Evolutionary conservation across 2,329 filamentous ascomycete genomes (phyloP).

Genomic region (Talaromyces sp.): DNA sequence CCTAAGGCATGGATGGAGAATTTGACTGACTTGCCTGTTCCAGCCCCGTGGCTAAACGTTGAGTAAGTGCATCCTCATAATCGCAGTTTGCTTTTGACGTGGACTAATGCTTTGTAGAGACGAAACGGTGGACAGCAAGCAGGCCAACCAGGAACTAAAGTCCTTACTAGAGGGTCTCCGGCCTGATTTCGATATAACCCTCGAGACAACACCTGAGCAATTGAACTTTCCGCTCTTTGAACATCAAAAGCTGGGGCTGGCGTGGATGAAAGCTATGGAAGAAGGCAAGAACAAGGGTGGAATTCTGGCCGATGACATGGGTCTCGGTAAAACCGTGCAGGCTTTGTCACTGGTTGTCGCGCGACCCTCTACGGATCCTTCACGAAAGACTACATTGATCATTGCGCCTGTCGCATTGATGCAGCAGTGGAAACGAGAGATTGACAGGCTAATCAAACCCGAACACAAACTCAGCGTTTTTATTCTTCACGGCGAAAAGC

Average conservation of each 20-base stretch:
- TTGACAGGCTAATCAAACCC: constrained; percentile 65
- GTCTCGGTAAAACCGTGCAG: constrained; percentile 80
- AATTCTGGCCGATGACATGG: constrained; percentile 80
- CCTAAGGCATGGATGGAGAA: background rate
- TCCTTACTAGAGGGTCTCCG: constrained; percentile 70
- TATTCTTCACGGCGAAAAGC: constrained; percentile 67
- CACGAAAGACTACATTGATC: constrained; percentile 73
- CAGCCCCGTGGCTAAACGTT: background rate
- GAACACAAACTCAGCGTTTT: constrained; percentile 62
- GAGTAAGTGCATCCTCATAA: background rate
- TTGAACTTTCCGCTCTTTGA: constrained; percentile 70
- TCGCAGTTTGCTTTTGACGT: background rate
- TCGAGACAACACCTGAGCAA: constrained; percentile 67
- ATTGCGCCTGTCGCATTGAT: constrained; percentile 77
- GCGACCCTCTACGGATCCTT: constrained; percentile 59
- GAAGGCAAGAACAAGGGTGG: constrained; percentile 69
- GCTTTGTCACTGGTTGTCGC: constrained; percentile 74
- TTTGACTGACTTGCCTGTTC: background rate
- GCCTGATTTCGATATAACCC: constrained; percentile 66
- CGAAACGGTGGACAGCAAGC: constrained; percentile 45
- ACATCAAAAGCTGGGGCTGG: constrained; percentile 75
- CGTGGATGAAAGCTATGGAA: constrained; percentile 76
- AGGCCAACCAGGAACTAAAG: constrained; percentile 66
- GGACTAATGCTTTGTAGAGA: constrained; percentile 24
- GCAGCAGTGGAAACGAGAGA: constrained; percentile 81